Base-by-base conservation (phyloP, 1,139 yeast species). In the Meyerozyma carpophila region DNA sequence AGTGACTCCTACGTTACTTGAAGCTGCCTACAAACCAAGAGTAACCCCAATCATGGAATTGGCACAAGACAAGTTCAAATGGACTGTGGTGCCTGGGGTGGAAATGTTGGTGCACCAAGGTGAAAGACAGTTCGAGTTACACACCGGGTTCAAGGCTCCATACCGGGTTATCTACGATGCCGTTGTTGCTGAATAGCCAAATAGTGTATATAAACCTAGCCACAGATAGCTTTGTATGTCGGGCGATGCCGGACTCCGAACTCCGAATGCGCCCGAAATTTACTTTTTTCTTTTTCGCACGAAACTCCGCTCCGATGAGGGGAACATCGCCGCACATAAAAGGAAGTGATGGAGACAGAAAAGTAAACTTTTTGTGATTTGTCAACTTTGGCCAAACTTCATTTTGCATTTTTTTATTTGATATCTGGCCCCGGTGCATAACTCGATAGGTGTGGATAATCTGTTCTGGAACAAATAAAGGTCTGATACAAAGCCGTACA, bases 91-190 rank as follows among this genome's bases (percentile, higher is more conserved):
- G 51, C 88, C 93, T 24, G 98, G 98, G 16, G 82, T 84, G 36
- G 90, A 89, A 55, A 87, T 93, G 95, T 75, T 93, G 52, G 89
- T 90, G 20, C 82, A 86, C 64, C 98, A 93, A 65, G 98, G 98
- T 43, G 82, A 87, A 41, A 88, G 79, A 48, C 98, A 93, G 65
- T 90, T 91, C 61, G 69, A 76, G 50, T 65, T 81, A 47, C 91
- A 94, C 82, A 87, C 93, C 16, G 90, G 91, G 0, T 65, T 75
- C 46, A 67, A 57, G 32, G 83, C 90, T 5, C 88, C 89, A 24
- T 82, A 80, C 62, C 63, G 68, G 32, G 75, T 73, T 13, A 73
- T 84, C 41, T 80, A 75, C 53, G 70, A 75, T 29, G 89, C 88
- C 24, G 91, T 84, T 18, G 62, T 63, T 20, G 49, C 53, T 36